Evolutionary conservation across 331 rosid genomes (phyloP).

Genomic region (Quercus phellos): DNA sequence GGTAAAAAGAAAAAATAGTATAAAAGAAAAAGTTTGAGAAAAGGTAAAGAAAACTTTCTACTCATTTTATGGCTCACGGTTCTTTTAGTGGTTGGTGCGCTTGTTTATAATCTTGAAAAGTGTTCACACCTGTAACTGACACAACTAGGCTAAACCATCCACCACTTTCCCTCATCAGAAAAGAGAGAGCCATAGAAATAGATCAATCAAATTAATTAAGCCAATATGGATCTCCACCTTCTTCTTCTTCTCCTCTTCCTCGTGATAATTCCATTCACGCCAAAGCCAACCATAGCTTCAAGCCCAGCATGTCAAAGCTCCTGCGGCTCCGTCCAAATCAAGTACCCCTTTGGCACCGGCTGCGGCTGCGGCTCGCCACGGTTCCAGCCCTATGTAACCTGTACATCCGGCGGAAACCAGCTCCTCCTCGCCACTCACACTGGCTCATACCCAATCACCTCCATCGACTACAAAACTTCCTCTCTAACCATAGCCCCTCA

Average conservation of each 20-base stretch:
- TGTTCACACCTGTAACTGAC: not conserved
- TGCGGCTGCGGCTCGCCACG: constrained; percentile 62
- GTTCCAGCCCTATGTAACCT: constrained; percentile 48
- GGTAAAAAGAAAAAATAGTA: not conserved
- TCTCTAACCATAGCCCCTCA: constrained; percentile 50
- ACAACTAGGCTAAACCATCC: not conserved
- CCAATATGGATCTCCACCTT: constrained; percentile 4
- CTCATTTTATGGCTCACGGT: not conserved
- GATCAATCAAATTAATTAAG: not conserved
- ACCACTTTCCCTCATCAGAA: not conserved
- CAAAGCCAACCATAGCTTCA: not conserved
- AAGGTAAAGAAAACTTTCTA: not conserved
- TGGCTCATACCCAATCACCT: constrained; percentile 46
- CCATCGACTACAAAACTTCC: constrained; percentile 52
- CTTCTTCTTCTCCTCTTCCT: constrained; percentile 10
- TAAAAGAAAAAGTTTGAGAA: not conserved
- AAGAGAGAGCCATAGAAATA: not conserved
- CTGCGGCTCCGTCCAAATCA: constrained; percentile 46
- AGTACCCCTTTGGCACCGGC: constrained; percentile 66
- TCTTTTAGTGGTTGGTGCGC: not conserved
- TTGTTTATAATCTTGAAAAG: not conserved
- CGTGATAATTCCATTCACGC: not conserved
- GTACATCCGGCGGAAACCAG: constrained; percentile 15
- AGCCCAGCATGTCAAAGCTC: constrained; percentile 35
- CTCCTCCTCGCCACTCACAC: constrained; percentile 60